Conservation (phyloP, 768 basidiomycete genomes). For the Lenzites betulinus region DNA sequence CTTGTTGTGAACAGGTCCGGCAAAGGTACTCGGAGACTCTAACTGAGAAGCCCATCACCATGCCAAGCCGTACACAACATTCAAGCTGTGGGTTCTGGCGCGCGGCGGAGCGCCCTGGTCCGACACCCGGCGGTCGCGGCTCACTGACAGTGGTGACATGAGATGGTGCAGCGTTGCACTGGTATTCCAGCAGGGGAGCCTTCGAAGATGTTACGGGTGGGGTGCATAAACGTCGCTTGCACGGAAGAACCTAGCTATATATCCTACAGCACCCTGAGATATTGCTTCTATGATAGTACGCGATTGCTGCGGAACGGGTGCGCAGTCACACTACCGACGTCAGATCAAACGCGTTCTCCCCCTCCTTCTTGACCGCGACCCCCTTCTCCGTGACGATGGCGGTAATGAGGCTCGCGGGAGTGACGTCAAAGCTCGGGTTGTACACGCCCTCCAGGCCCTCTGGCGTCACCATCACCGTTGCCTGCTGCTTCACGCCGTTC, state of each 20-base stretch:
- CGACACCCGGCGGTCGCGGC: neutral
- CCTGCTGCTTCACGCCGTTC: conserved; percentile 57
- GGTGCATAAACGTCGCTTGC: neutral
- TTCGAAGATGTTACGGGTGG: neutral
- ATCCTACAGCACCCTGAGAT: neutral
- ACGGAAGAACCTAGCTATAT: neutral
- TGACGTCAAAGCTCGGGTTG: conserved; percentile 97
- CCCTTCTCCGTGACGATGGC: conserved; percentile 96
- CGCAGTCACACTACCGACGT: conserved; percentile 48
- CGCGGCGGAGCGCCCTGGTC: neutral
- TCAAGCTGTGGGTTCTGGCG: neutral
- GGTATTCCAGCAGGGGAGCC: too few species aligned
- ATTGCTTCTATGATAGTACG: neutral
- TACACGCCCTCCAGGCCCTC: conserved; percentile 57
- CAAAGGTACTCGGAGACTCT: neutral
- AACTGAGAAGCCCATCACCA: neutral
- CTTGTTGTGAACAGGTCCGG: neutral
- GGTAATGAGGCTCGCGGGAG: conserved; percentile 90
- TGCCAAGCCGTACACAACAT: neutral
- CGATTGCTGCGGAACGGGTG: neutral
- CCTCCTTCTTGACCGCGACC: conserved; percentile 72
- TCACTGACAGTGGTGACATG: too few species aligned
- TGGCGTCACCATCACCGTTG: conserved; percentile 85
- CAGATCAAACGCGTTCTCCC: conserved; percentile 64
- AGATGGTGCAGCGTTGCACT: too few species aligned